Conservation (phyloP, 139 green algal species). For the Picochlorum costavermella region DNA sequence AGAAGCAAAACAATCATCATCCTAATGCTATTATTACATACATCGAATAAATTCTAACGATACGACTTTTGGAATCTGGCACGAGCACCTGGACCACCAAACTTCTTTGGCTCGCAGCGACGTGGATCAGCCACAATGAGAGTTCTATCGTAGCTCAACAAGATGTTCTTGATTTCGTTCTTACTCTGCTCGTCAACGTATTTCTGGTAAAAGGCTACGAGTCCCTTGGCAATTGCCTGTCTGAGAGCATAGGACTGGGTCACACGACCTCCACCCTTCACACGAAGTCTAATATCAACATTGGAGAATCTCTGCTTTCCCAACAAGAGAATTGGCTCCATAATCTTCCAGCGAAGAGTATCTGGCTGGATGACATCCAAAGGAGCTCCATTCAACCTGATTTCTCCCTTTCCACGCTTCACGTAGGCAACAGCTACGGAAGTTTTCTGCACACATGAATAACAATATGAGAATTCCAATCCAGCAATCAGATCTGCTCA, state of each 20-base stretch:
- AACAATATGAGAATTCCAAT: not conserved
- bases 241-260: slow-evolving; percentile 92
- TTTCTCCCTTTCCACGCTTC: slow-evolving; percentile 85
- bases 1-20: slow-evolving; percentile 2
- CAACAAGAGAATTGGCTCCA: slow-evolving; percentile 93
- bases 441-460: slow-evolving; percentile 77
- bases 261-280: slow-evolving; percentile 94
- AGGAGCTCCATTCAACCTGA: slow-evolving; percentile 91
- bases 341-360: slow-evolving; percentile 86
- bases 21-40: slow-evolving; percentile 8
- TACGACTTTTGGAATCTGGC: slow-evolving; percentile 99
- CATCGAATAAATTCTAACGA: slow-evolving; percentile 61
- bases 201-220: slow-evolving; percentile 99
- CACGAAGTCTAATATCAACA: slow-evolving; percentile 94
- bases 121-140: slow-evolving; percentile 96
- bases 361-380: slow-evolving; percentile 95
- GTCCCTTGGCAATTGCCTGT: slow-evolving; percentile 95
- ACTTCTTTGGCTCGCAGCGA: slow-evolving; percentile 99
- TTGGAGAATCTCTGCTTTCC: slow-evolving; percentile 82
- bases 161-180: slow-evolving; percentile 94
- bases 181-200: slow-evolving; percentile 98
- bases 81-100: slow-evolving; percentile 88
- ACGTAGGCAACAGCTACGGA: slow-evolving; percentile 90
- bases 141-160: slow-evolving; percentile 93
- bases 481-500: too few species aligned